Conservation (phyloP, 2,329 filamentous ascomycete genomes). For the Trichoderma polysporum region DNA sequence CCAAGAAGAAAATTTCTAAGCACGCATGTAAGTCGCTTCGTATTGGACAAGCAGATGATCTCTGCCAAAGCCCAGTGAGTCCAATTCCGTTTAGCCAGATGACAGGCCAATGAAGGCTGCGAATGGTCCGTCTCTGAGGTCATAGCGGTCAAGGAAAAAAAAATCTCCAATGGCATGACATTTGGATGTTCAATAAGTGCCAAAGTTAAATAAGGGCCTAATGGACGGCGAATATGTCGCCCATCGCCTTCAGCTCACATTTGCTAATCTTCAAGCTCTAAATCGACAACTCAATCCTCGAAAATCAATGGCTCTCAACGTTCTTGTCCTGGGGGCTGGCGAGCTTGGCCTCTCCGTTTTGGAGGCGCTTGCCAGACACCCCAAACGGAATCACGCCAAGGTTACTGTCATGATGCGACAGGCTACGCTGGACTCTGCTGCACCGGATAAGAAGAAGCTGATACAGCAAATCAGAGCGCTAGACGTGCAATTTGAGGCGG, state of each 20-base stretch:
- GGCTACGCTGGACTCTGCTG: slow-evolving; percentile 42
- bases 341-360: slow-evolving; percentile 62
- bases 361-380: slow-evolving; percentile 48
- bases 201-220: neutral
- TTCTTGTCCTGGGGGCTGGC: slow-evolving; percentile 66
- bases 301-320: slow-evolving; percentile 29
- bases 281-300: slow-evolving; percentile 21
- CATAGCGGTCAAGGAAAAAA: neutral
- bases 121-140: neutral
- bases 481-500: slow-evolving; percentile 43
- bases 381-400: slow-evolving; percentile 36
- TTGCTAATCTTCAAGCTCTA: slow-evolving; percentile 20
- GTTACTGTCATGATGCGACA: slow-evolving; percentile 56
- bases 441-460: slow-evolving; percentile 38
- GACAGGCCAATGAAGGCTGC: slow-evolving; percentile 5
- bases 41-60: neutral
- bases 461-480: slow-evolving; percentile 38
- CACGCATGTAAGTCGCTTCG: neutral
- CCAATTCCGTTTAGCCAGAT: neutral
- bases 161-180: neutral
- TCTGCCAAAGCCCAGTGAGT: too few species aligned
- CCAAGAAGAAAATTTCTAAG: slow-evolving; percentile 16
- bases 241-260: slow-evolving; percentile 17
- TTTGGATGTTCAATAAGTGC: neutral
- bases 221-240: neutral